These are phyloP conservation scores for Hypoxylon sp. DNA, from an alignment of 2,329 filamentous ascomycete species.

Conservation along the genomic window DNA sequence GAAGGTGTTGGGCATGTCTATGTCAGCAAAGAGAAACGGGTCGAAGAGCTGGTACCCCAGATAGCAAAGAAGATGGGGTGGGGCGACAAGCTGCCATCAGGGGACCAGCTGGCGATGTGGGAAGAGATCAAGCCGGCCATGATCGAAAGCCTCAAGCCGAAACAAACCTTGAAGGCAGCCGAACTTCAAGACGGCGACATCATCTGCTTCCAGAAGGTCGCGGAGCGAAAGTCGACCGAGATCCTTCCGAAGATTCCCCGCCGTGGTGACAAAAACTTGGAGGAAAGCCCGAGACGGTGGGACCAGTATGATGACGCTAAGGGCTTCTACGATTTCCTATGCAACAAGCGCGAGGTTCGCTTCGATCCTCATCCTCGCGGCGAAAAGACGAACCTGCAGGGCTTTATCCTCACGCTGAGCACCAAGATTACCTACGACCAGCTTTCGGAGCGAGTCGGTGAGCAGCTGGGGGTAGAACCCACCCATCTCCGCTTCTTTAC, in stretches of 20 bases:
- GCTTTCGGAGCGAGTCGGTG: conserved; percentile 82
- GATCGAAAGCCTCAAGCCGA: conserved; percentile 94
- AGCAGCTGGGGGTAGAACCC: conserved; percentile 76
- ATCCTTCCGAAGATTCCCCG: conserved; percentile 51
- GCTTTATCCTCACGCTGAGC: conserved; percentile 81
- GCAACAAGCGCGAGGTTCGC: conserved; percentile 80
- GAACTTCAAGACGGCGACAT: conserved; percentile 98
- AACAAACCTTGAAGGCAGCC: conserved; percentile 85
- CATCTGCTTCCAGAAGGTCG: conserved; percentile 84
- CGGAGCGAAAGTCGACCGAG: conserved; percentile 55
- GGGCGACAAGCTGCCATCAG: conserved; percentile 73
- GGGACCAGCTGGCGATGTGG: conserved; percentile 74
- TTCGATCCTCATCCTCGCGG: conserved; percentile 75
- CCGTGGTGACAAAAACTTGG: conserved; percentile 50
- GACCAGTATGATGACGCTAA: conserved; percentile 75
- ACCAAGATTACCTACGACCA: conserved; percentile 91
- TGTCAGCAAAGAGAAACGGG: conserved; percentile 85
- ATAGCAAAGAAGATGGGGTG: conserved; percentile 88
- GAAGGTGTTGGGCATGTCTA: conserved; percentile 84
- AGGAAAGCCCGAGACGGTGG: conserved; percentile 51
- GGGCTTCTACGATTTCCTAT: conserved; percentile 91
- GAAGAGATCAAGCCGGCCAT: conserved; percentile 99
- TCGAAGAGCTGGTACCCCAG: conserved; percentile 79
- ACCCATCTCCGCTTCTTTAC: conserved; percentile 94
- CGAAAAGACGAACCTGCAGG: conserved; percentile 65